phyloP scores from a whole-genome alignment of 2,329 filamentous ascomycete species.

The Curvularia spicifera region DNA sequence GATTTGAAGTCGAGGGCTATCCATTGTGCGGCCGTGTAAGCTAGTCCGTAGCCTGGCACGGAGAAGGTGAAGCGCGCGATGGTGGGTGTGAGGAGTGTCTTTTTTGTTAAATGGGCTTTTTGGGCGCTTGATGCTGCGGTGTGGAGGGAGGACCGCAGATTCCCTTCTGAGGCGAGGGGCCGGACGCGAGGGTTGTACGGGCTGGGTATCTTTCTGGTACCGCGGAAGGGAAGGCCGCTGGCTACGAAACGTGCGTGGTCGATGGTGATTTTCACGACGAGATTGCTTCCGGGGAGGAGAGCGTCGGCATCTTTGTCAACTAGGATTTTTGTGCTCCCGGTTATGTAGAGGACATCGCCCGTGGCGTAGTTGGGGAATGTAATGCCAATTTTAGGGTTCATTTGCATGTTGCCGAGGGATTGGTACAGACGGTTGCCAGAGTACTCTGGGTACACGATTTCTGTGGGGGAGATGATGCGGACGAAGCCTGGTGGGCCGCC shows the following conservation, averaged over 20 bases:
- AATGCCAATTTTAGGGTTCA: conserved; percentile 71
- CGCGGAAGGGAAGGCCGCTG: conserved; percentile 72
- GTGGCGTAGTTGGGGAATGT: conserved; percentile 76
- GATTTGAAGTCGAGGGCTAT: conserved; percentile 74
- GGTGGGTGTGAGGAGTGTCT: conserved; percentile 67
- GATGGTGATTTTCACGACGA: conserved; percentile 73
- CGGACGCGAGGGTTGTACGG: conserved; percentile 82
- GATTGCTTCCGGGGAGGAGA: conserved; percentile 71
- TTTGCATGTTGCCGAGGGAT: conserved; percentile 76
- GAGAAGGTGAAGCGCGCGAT: conserved; percentile 70
- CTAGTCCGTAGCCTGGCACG: conserved; percentile 47
- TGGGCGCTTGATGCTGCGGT: conserved; percentile 20
- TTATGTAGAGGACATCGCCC: conserved; percentile 75
- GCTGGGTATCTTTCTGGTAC: conserved; percentile 63
- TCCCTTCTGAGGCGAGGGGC: conserved; percentile 66
- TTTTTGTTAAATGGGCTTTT: conserved; percentile 64
- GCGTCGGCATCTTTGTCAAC: conserved; percentile 66
- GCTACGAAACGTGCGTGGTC: conserved; percentile 67
- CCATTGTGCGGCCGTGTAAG: conserved; percentile 76
- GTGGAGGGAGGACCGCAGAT: conserved; percentile 27
- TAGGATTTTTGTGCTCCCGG: conserved; percentile 71
- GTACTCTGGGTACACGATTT: conserved; percentile 80
- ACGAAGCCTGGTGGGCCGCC: conserved; percentile 78
- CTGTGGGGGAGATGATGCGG: conserved; percentile 66
- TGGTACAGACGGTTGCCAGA: conserved; percentile 86